These are phyloP conservation scores for Aureobasidium sp. DNA, from an alignment of 2,329 filamentous ascomycete genomes.

Conservation along the genomic window DNA sequence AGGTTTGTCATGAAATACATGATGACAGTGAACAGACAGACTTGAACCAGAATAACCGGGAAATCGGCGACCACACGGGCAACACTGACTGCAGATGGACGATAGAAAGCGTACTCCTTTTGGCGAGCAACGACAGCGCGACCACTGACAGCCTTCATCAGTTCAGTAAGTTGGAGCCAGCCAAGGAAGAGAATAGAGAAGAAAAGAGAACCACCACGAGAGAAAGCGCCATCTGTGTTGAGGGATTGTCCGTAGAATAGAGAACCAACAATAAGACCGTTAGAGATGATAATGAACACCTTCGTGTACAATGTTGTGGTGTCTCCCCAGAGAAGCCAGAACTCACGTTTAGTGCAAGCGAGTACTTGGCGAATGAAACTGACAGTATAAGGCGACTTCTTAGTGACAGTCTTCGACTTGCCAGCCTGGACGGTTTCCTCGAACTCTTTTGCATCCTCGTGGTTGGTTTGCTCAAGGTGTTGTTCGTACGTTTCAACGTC, in stretches of 20 bases:
- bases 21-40: slow-evolving; percentile 54
- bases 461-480: slow-evolving; percentile 50
- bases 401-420: slow-evolving; percentile 58
- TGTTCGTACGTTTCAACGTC: slow-evolving; percentile 58
- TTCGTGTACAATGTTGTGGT: slow-evolving; percentile 70
- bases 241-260: slow-evolving; percentile 64
- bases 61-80: slow-evolving; percentile 58
- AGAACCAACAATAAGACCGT: slow-evolving; percentile 68
- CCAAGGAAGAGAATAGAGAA: slow-evolving; percentile 60
- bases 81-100: slow-evolving; percentile 58
- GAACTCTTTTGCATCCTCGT: slow-evolving; percentile 57
- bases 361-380: slow-evolving; percentile 65
- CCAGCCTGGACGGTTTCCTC: slow-evolving; percentile 57
- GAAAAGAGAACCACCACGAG: slow-evolving; percentile 57
- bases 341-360: slow-evolving; percentile 63
- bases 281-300: slow-evolving; percentile 68
- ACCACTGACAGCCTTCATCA: slow-evolving; percentile 69
- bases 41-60: slow-evolving; percentile 52
- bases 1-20: slow-evolving; percentile 60
- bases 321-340: slow-evolving; percentile 73
- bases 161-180: slow-evolving; percentile 69
- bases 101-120: slow-evolving; percentile 61
- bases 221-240: slow-evolving; percentile 56
- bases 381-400: slow-evolving; percentile 70
- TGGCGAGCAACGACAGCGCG: slow-evolving; percentile 63